Evolutionary conservation across 2,329 filamentous ascomycete genomes (phyloP).

Genomic region (Fusarium proliferatum): DNA sequence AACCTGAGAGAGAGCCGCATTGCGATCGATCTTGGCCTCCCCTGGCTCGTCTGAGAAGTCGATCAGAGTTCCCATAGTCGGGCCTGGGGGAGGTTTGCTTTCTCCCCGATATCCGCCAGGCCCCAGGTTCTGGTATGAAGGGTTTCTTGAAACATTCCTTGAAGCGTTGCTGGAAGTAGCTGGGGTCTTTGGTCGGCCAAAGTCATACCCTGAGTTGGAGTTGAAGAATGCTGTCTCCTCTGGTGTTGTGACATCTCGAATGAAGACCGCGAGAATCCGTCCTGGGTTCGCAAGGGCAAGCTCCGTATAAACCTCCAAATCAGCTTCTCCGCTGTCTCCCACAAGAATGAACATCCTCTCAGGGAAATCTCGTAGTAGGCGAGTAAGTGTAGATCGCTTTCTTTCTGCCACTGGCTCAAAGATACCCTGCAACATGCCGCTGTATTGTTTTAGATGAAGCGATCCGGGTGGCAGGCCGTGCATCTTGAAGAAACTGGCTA

Average conservation of each 20-base stretch:
- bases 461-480: slow-evolving; percentile 87
- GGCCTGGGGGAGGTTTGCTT: slow-evolving; percentile 48
- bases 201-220: slow-evolving; percentile 67
- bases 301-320: slow-evolving; percentile 96
- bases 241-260: slow-evolving; percentile 91
- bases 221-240: slow-evolving; percentile 82
- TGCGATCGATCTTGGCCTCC: slow-evolving; percentile 50
- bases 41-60: slow-evolving; percentile 68
- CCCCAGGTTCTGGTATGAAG: slow-evolving; percentile 45
- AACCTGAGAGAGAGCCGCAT: slow-evolving; percentile 47
- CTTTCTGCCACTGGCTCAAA: slow-evolving; percentile 97
- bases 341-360: slow-evolving; percentile 89
- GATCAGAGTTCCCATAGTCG: slow-evolving; percentile 68
- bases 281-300: slow-evolving; percentile 87
- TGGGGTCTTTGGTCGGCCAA: slow-evolving; percentile 43
- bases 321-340: slow-evolving; percentile 95
- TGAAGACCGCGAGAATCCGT: slow-evolving; percentile 87
- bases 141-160: slow-evolving; percentile 23
- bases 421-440: slow-evolving; percentile 96
- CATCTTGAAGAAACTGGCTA: slow-evolving; percentile 85
- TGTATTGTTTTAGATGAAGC: slow-evolving; percentile 95
- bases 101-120: slow-evolving; percentile 28
- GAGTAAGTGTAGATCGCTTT: slow-evolving; percentile 88
- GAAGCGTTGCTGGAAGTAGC: slow-evolving; percentile 44
- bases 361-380: slow-evolving; percentile 89